These are phyloP conservation scores for Moniliophthora roreri DNA, from an alignment of 1,284 basidiomycete genomes.

Conservation along the genomic window DNA sequence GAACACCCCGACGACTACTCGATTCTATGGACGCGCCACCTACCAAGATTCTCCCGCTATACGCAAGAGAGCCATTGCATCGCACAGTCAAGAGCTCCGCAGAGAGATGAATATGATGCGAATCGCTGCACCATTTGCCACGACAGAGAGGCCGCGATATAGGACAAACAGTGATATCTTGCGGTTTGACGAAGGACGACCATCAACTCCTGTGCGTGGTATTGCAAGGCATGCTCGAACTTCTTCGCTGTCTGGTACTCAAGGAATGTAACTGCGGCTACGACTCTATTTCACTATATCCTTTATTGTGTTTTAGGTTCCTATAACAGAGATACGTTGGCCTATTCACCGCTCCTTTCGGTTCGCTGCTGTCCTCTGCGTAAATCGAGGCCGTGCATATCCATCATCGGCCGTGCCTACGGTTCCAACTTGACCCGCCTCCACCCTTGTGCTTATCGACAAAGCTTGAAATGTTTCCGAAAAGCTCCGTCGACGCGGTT, in stretches of 20 bases:
- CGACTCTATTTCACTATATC: background rate
- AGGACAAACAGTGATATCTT: background rate
- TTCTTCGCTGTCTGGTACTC: background rate
- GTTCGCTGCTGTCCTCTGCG: too few relatives aligned
- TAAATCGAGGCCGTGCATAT: too few relatives aligned
- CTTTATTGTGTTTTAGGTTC: too few relatives aligned
- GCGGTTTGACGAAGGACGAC: background rate
- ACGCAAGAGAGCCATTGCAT: background rate
- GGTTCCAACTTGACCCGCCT: too few relatives aligned
- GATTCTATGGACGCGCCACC: background rate
- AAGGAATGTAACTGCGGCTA: background rate
- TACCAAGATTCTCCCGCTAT: background rate
- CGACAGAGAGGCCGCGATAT: background rate
- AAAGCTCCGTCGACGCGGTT: too few relatives aligned
- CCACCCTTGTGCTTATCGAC: too few relatives aligned
- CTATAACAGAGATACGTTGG: too few relatives aligned
- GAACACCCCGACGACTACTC: background rate
- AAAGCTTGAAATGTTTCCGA: too few relatives aligned
- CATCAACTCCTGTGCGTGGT: background rate
- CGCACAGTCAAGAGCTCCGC: background rate
- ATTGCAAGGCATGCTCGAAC: background rate
- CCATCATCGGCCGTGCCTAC: too few relatives aligned
- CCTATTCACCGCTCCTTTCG: too few relatives aligned
- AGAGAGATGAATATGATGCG: background rate
- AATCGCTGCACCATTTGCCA: background rate